Base-by-base conservation (phyloP, 2,329 filamentous ascomycete genomes). In the Karstenula rhodostoma region DNA sequence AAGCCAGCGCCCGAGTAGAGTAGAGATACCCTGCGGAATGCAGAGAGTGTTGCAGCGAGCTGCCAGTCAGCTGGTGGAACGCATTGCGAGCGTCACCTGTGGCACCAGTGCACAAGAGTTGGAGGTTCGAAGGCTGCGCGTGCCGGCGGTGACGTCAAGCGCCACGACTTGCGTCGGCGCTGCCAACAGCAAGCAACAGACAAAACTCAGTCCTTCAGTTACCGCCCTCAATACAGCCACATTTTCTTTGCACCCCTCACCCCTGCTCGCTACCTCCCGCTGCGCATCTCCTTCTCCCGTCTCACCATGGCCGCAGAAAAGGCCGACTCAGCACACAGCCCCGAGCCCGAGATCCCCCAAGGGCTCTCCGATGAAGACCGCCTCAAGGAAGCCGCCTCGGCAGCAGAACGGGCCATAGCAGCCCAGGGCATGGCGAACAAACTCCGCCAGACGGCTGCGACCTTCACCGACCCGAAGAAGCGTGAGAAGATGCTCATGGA, bases 401-500 rank as follows among this genome's bases (percentile, higher is more conserved):
- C 68, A 19, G 71, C 74, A 35, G 70, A 76, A 59, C 67, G 69
- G 9, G 73, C 73, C 7, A 65, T 76, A 27, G 62, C 62, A 22
- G 67, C 68, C 1, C 67, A 73, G 27, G 68, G 67, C 51, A 69
- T 64, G 1, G 74, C 74, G 6, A 71, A 75, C n/a, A 63, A 64
- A 3, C 68, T 76, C 0, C 68, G 67, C 25, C 47, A 66, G 35
- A 64, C 68, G 1, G 73, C 73, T 4, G 58, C 65, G 27, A 62
- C 72, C 0, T 66, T 77, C 22, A 69, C 66, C 19, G 73, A 76
- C 58, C 73, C 74, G 0, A 67, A 67, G 49, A 76, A 75, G 57
- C 73, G 73, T 48, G 70, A 75, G 57, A 70, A 76, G 40, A 69
- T 76, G 62, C 72, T 77, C 1, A 66, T 60, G 47, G 74, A 77